phyloP scores from a whole-genome alignment of 768 basidiomycete species.

The Gloeostereum incarnatum region DNA sequence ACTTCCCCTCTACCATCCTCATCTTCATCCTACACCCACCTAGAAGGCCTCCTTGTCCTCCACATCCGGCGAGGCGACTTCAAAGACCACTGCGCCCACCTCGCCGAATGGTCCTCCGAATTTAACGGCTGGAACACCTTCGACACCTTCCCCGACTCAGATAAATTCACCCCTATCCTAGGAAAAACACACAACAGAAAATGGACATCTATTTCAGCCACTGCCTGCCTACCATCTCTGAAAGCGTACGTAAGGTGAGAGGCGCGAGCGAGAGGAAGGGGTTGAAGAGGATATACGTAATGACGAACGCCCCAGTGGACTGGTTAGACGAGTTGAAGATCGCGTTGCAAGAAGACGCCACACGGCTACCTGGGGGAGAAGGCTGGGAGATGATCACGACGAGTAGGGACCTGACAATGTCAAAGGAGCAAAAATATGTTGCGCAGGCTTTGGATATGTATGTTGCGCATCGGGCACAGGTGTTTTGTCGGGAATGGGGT shows the following conservation, averaged over 20 bases:
- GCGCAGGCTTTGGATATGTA: constrained; percentile 61
- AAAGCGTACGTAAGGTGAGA: constrained; percentile 35
- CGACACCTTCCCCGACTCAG: constrained; percentile 40
- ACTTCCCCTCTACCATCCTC: constrained; percentile 9
- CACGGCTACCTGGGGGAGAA: too few relatives aligned
- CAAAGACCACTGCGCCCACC: constrained; percentile 31
- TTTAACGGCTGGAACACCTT: constrained; percentile 49
- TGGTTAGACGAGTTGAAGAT: constrained; percentile 40
- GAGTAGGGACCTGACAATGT: constrained; percentile 43
- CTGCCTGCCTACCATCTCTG: constrained; percentile 42
- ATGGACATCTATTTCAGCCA: constrained; percentile 25
- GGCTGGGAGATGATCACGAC: constrained; percentile 42
- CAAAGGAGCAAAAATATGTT: constrained; percentile 46
- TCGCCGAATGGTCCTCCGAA: constrained; percentile 26
- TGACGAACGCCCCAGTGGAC: constrained; percentile 49
- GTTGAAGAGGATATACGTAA: constrained; percentile 45
- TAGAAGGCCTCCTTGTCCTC: constrained; percentile 38
- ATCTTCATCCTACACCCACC: background rate
- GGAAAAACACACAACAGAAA: constrained; percentile 5
- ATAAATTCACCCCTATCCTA: constrained; percentile 18
- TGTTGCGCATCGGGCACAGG: constrained; percentile 51
- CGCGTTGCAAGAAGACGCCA: constrained; percentile 20
- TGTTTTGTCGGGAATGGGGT: constrained; percentile 66
- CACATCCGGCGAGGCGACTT: constrained; percentile 55
- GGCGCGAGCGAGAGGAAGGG: constrained; percentile 19